phyloP scores from a whole-genome alignment of 441 rosid species.

The Gossypium aridum region DNA sequence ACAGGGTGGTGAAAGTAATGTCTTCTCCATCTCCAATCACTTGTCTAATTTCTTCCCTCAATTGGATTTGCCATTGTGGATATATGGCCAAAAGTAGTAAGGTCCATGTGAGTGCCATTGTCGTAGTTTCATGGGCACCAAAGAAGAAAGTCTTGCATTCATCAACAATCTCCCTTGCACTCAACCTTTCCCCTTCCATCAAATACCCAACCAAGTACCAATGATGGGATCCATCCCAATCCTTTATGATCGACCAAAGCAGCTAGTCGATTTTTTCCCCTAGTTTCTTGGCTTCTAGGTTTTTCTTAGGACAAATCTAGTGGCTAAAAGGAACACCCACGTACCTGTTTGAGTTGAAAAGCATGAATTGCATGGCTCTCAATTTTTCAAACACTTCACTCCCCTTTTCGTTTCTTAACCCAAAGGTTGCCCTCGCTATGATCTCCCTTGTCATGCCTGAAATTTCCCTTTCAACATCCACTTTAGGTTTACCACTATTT shows the following conservation, averaged over 20 bases:
- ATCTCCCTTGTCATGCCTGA: conserved; percentile 76
- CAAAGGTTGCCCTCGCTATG: conserved; percentile 80
- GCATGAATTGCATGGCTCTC: conserved; percentile 58
- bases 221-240: conserved; percentile 12
- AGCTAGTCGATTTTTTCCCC: conserved; percentile 75
- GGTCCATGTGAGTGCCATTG: conserved; percentile 80
- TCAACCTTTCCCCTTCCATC: conserved; percentile 40
- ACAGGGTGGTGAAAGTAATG: conserved; percentile 53
- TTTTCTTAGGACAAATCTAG: conserved; percentile 40
- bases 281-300: conserved; percentile 45
- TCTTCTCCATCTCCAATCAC: conserved; percentile 50
- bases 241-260: conserved; percentile 46
- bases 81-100: conserved; percentile 65
- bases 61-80: conserved; percentile 68
- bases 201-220: conserved; percentile 58
- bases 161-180: conserved; percentile 67
- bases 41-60: conserved; percentile 69
- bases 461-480: conserved; percentile 70
- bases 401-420: conserved; percentile 50
- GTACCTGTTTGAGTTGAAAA: conserved; percentile 70
- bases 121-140: conserved; percentile 92
- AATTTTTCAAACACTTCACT: conserved; percentile 52
- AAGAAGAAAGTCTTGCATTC: conserved; percentile 97
- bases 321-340: conserved; percentile 79
- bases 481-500: conserved; percentile 37